Conservation (phyloP, 768 basidiomycete species). For the Arthromyces matolae region DNA sequence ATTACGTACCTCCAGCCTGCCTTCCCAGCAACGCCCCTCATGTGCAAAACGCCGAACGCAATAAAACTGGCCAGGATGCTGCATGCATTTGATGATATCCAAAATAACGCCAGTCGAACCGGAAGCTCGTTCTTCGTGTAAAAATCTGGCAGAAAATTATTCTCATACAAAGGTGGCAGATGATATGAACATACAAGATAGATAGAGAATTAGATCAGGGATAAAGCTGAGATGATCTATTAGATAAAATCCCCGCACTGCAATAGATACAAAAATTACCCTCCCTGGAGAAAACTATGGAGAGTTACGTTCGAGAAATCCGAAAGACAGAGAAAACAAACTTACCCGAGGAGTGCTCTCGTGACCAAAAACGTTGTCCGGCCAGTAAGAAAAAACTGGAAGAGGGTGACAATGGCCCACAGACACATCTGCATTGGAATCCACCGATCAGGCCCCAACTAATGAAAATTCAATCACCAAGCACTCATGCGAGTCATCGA, state of each 20-base stretch:
- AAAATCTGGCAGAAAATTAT: constrained; percentile 35
- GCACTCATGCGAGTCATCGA: neutral
- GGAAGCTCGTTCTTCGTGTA: constrained; percentile 61
- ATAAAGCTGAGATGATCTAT: constrained; percentile 39
- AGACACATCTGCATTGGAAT: constrained; percentile 56
- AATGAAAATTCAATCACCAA: neutral
- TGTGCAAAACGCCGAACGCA: constrained; percentile 57
- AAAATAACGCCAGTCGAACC: constrained; percentile 52
- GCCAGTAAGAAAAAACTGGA: constrained; percentile 57
- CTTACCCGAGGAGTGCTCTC: constrained; percentile 45
- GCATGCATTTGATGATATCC: constrained; percentile 46
- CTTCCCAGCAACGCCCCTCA: constrained; percentile 50
- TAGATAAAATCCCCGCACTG: too few species aligned
- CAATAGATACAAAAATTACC: constrained; percentile 27
- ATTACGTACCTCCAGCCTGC: constrained; percentile 44
- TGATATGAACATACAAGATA: constrained; percentile 43
- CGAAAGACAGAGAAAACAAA: neutral
- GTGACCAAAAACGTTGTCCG: constrained; percentile 45
- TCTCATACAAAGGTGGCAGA: neutral
- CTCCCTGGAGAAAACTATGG: constrained; percentile 41
- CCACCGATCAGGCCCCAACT: constrained; percentile 63
- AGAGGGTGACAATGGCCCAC: constrained; percentile 49
- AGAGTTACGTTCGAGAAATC: neutral
- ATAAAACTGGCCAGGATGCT: constrained; percentile 50
- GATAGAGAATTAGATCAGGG: constrained; percentile 57